Evolutionary conservation across 106 monocot species (phyloP).

Genomic region (Phalaenopsis aphrodite): DNA sequence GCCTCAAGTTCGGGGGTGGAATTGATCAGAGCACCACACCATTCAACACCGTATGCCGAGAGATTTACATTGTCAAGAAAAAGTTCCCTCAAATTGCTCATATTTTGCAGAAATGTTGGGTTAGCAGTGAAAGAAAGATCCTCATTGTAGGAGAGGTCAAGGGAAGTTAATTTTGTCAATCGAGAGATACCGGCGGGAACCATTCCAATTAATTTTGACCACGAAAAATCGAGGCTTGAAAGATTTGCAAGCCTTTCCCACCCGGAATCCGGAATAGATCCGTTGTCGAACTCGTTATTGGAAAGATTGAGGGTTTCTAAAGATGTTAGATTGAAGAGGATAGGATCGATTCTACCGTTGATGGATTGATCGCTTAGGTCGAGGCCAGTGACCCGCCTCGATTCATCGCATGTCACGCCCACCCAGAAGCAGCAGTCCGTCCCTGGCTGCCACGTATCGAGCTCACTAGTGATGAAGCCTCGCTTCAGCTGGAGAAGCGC

Average conservation of each 20-base stretch:
- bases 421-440: no score
- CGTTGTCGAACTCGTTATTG: constrained; percentile 7
- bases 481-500: no score
- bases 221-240: constrained; percentile 35
- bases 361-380: constrained; percentile 25
- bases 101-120: background rate
- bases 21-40: no score
- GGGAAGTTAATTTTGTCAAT: constrained; percentile 19
- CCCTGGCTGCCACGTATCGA: no score
- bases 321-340: constrained; percentile 1
- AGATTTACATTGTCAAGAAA: no score
- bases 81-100: no score
- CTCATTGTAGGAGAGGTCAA: constrained; percentile 25
- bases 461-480: background rate
- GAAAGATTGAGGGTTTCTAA: constrained; percentile 27
- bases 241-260: constrained; percentile 3
- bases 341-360: constrained; percentile 14
- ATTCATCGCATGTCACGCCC: no score
- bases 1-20: no score
- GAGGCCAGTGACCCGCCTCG: constrained; percentile 24
- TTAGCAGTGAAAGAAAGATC: constrained; percentile 11
- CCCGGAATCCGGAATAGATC: no score
- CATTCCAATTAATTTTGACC: constrained; percentile 23
- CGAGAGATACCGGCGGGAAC: constrained; percentile 21
- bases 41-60: no score